phyloP scores from a whole-genome alignment of 2,329 filamentous ascomycete genomes.

The Ascochyta pisi region DNA sequence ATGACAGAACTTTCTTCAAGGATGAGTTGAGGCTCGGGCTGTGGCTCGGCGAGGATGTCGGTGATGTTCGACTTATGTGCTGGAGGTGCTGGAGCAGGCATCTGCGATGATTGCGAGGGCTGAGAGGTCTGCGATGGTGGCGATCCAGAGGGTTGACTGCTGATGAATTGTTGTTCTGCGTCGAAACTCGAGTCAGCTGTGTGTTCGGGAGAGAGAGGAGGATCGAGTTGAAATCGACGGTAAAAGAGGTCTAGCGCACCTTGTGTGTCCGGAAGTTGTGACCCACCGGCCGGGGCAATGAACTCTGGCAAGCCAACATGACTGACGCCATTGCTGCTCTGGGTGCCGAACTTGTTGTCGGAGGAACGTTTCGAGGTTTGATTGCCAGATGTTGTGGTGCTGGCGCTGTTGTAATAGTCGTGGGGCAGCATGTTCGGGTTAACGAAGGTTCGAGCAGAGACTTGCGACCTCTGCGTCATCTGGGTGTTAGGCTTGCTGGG shows the following conservation, averaged over 20 bases:
- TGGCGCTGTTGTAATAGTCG: slow-evolving; percentile 83
- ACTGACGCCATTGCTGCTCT: slow-evolving; percentile 70
- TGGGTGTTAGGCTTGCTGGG: slow-evolving; percentile 39
- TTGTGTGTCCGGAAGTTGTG: slow-evolving; percentile 71
- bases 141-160: slow-evolving; percentile 48
- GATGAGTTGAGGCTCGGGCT: slow-evolving; percentile 44
- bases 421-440: slow-evolving; percentile 63
- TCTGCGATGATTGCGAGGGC: slow-evolving; percentile 23
- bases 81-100: slow-evolving; percentile 47
- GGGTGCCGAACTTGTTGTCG: slow-evolving; percentile 75
- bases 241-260: slow-evolving; percentile 49
- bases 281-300: slow-evolving; percentile 60
- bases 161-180: slow-evolving; percentile 42
- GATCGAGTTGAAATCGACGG: slow-evolving; percentile 20
- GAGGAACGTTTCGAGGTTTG: slow-evolving; percentile 76
- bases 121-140: slow-evolving; percentile 49
- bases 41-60: slow-evolving; percentile 51
- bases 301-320: slow-evolving; percentile 63
- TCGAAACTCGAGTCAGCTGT: slow-evolving; percentile 26
- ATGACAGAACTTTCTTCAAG: slow-evolving; percentile 61
- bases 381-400: slow-evolving; percentile 84
- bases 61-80: slow-evolving; percentile 48
- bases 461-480: slow-evolving; percentile 66
- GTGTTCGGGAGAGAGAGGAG: slow-evolving; percentile 14
- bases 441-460: slow-evolving; percentile 67